A percentile compares a stretch with the other conserved stretches of the same genome.
Evolutionary conservation across 139 green algal genomes (phyloP).

Genomic region (Tetradesmus obliquus): DNA sequence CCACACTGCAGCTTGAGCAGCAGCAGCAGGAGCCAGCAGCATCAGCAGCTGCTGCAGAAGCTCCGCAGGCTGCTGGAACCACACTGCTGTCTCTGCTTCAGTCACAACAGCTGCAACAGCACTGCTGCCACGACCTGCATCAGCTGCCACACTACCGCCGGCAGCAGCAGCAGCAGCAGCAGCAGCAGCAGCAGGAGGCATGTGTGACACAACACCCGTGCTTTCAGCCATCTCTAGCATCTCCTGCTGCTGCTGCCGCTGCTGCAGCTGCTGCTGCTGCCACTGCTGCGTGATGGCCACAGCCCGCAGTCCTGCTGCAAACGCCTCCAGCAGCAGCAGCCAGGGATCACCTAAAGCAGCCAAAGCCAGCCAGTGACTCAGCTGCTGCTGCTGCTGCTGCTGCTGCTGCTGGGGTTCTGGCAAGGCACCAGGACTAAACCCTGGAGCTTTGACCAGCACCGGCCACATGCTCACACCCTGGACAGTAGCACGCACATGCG

Average conservation of each 20-base stretch:
- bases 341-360: not conserved
- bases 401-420: not conserved
- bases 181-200: not conserved
- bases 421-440: not conserved
- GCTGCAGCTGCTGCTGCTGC: constrained; percentile 25
- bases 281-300: not conserved
- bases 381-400: constrained; percentile 8
- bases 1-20: constrained; percentile 35
- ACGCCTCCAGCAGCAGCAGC: constrained; percentile 24
- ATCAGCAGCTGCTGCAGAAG: constrained; percentile 12
- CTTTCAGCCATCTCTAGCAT: not conserved
- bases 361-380: not conserved
- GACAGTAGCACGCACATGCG: not conserved
- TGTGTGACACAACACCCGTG: not conserved
- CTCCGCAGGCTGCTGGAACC: not conserved
- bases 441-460: not conserved
- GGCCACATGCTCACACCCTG: constrained; percentile 4
- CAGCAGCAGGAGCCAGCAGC: constrained; percentile 26
- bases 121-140: not conserved
- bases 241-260: not conserved
- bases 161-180: constrained; percentile 13
- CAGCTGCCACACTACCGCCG: not conserved
- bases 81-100: not conserved
- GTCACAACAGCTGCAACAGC: not conserved
- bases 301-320: constrained; percentile 16